phyloP scores from a whole-genome alignment of 2,329 filamentous ascomycete genomes.

The Zymoseptoria pseudotritici region DNA sequence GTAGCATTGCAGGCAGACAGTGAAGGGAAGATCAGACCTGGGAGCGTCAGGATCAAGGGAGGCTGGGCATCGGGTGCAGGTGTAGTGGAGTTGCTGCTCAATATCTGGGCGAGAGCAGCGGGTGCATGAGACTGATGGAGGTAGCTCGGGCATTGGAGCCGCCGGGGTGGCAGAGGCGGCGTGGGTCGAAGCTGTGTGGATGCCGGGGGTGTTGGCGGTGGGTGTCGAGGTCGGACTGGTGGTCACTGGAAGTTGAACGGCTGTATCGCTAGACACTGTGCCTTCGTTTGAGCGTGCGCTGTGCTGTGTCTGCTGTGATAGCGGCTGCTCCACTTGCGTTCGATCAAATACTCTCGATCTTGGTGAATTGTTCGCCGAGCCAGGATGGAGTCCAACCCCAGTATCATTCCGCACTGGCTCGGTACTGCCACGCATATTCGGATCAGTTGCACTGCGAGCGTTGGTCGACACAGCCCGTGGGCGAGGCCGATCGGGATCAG shows the following conservation, averaged over 20 bases:
- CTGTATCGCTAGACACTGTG: not conserved
- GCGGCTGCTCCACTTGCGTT: not conserved
- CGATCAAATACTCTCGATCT: not conserved
- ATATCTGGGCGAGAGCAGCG: constrained; percentile 65
- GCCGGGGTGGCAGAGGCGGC: too few species aligned
- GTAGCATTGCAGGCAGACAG: constrained; percentile 77
- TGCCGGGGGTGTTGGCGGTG: not conserved
- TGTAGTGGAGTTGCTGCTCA: constrained; percentile 80
- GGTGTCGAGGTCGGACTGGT: not conserved
- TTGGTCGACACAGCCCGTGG: constrained; percentile 33
- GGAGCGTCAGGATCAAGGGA: constrained; percentile 40
- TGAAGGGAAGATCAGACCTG: constrained; percentile 43
- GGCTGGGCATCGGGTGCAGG: constrained; percentile 62
- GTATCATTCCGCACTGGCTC: constrained; percentile 16
- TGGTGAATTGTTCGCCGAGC: not conserved
- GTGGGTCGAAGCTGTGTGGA: not conserved
- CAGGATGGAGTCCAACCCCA: not conserved
- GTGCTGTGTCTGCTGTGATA: constrained; percentile 3
- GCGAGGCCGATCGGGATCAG: constrained; percentile 20
- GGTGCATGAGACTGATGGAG: constrained; percentile 63
- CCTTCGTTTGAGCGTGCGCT: not conserved
- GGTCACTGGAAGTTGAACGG: not conserved
- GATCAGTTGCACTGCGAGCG: constrained; percentile 39
- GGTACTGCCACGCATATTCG: constrained; percentile 18
- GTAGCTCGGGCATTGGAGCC: not conserved